Evolutionary conservation across 2,329 filamentous ascomycete species (phyloP).

Genomic region (Blastomyces parvus): DNA sequence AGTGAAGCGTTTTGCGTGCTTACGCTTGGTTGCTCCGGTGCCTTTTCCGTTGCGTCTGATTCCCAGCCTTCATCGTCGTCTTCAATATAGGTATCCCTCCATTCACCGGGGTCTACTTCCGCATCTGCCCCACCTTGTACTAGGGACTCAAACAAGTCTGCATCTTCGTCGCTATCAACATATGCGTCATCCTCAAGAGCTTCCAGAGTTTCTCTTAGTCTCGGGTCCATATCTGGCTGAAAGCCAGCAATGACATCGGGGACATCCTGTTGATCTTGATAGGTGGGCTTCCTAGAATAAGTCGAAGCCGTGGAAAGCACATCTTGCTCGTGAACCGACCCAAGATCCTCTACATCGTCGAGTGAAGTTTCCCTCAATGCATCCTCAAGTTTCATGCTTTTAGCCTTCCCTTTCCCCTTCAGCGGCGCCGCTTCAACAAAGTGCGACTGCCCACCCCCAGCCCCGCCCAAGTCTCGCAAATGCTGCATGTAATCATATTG

Average conservation of each 20-base stretch:
- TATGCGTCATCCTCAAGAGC: conserved; percentile 93
- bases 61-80: conserved; percentile 79
- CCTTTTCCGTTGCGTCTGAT: conserved; percentile 82
- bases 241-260: conserved; percentile 89
- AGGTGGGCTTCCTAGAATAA: conserved; percentile 65
- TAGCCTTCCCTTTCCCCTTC: conserved; percentile 59
- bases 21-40: conserved; percentile 39
- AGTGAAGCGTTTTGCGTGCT: neutral
- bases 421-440: conserved; percentile 60
- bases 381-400: conserved; percentile 72
- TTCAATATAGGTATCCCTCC: conserved; percentile 53
- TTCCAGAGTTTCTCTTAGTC: conserved; percentile 80
- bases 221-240: conserved; percentile 94
- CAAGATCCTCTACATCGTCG: conserved; percentile 33
- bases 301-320: conserved; percentile 51
- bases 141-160: conserved; percentile 73
- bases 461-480: conserved; percentile 73
- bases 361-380: conserved; percentile 55
- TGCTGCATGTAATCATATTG: conserved; percentile 99
- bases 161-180: conserved; percentile 67
- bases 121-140: conserved; percentile 53
- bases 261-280: conserved; percentile 86
- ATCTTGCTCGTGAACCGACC: conserved; percentile 15
- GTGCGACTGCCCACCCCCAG: conserved; percentile 55
- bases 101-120: conserved; percentile 72